Evolutionary conservation across 768 basidiomycete genomes (phyloP), one percentile per base, ranked within the genome.

Genomic region (Mycena chlorophos): DNA sequence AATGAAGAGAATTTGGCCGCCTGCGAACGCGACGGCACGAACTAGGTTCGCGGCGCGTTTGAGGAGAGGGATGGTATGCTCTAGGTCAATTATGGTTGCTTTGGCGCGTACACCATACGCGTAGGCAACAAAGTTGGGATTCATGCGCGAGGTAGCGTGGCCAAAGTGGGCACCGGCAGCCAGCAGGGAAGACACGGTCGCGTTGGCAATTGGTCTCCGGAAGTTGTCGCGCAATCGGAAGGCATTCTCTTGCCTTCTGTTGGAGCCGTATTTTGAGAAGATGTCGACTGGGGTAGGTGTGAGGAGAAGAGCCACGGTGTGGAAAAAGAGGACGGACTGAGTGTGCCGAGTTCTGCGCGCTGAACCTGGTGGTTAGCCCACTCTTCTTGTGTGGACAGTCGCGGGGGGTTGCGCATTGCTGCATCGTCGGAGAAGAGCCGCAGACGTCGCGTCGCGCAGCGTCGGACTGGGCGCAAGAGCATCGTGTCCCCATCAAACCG

Each of bases 151-250:
- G 34, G 82, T 80, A 29, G 89, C 82, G 68, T 98, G 95, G 5
- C 97, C 97, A 42, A 98, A 84, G 68, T 98, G 95, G 16, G 97
- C 95, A 23, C 94, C 94, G 14, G 94, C 80, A 1, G 97, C 95
- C 39, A 98, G 76, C 58, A 99, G 85, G 45, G 94, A 88, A 2
- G 95, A 96, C 47, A 94, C 76, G 2, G 96, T 92, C 50, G 87
- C 76, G 56, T 89, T 76, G 43, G 82, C 73, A 10, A 86, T 78
- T 23, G 91, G 88, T 57, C 80, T 80, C 63, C 85, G 83, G 28
- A 92, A 77, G 17, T 75, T 63, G 57, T 94, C 85, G 56, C 90
- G 82, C 1, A 91, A 86, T 69, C 86, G 85, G 71, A 81, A 94
- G 30, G 84, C 76, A 55, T 81, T 89, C 19, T 85, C 75, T 5